Conservation (phyloP, 768 basidiomycete species). For the Rhizopogon rudus region DNA sequence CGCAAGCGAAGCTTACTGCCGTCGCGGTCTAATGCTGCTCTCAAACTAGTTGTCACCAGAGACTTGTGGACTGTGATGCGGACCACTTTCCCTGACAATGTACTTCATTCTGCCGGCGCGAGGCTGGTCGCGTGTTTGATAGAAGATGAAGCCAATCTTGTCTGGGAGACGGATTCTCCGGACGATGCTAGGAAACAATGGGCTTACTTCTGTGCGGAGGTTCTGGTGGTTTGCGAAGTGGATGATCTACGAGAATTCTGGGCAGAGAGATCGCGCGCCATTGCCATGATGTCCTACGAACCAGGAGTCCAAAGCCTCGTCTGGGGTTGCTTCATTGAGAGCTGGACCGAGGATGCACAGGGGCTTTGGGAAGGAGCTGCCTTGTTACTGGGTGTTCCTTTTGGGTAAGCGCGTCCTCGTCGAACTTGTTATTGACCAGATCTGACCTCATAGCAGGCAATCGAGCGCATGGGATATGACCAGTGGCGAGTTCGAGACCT, state of each 20-base stretch:
- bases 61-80: slow-evolving; percentile 53
- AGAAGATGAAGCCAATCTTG: slow-evolving; percentile 40
- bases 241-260: slow-evolving; percentile 52
- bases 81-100: slow-evolving; percentile 34
- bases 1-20: slow-evolving; percentile 5
- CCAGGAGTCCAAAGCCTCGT: slow-evolving; percentile 40
- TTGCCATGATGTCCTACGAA: slow-evolving; percentile 27
- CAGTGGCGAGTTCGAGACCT: slow-evolving; percentile 49
- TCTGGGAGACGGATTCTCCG: slow-evolving; percentile 36
- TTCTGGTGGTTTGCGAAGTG: slow-evolving; percentile 41
- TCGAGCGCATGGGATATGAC: slow-evolving; percentile 46
- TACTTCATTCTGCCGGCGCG: slow-evolving; percentile 40
- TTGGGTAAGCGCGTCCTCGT: slow-evolving; percentile 45
- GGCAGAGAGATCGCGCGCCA: slow-evolving; percentile 23
- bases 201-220: slow-evolving; percentile 57
- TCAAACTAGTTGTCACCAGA: slow-evolving; percentile 55
- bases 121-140: slow-evolving; percentile 46
- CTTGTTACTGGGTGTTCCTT: slow-evolving; percentile 54
- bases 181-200: slow-evolving; percentile 49
- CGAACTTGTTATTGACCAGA: not conserved
- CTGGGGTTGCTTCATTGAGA: slow-evolving; percentile 54
- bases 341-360: slow-evolving; percentile 45
- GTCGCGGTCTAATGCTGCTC: slow-evolving; percentile 34
- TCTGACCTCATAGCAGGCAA: not conserved
- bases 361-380: slow-evolving; percentile 52